A percentile compares a stretch with the other conserved stretches of the same genome.
These are phyloP conservation scores for Syzygium jambos DNA, from an alignment of 345 rosid genomes.

Conservation along the genomic window DNA sequence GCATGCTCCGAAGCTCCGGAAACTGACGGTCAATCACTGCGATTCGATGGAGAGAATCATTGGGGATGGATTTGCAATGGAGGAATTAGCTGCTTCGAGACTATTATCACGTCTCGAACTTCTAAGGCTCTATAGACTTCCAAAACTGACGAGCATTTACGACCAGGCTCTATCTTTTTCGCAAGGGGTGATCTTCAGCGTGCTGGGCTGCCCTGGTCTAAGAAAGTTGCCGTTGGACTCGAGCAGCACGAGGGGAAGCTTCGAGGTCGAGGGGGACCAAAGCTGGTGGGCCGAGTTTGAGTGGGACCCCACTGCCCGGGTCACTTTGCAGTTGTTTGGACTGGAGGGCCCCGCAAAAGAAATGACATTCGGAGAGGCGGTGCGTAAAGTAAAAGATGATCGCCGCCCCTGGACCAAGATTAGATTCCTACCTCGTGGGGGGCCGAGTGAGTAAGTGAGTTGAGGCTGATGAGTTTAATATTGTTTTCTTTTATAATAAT, in stretches of 20 bases:
- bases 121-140: rapidly evolving
- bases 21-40: rapidly evolving
- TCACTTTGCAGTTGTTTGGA: too few species aligned
- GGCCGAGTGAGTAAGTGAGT: too few species aligned
- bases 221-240: not conserved
- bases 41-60: not conserved
- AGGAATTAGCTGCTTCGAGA: not conserved
- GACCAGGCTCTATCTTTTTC: not conserved
- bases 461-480: too few species aligned
- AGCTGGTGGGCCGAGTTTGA: not conserved
- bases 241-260: not conserved
- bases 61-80: rapidly evolving
- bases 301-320: not conserved
- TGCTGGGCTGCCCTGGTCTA: rapidly evolving
- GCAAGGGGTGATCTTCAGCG: too few species aligned
- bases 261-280: rapidly evolving
- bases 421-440: too few species aligned
- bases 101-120: not conserved
- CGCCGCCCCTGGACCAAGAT: rapidly evolving
- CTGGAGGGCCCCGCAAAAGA: too few species aligned
- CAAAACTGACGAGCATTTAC: not conserved
- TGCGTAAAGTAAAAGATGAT: too few species aligned
- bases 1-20: not conserved
- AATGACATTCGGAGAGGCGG: too few species aligned
- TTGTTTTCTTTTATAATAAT: too few species aligned